These are phyloP conservation scores for Fraxinus angustifolia DNA, from an alignment of 305 asterid species.

Conservation along the genomic window DNA sequence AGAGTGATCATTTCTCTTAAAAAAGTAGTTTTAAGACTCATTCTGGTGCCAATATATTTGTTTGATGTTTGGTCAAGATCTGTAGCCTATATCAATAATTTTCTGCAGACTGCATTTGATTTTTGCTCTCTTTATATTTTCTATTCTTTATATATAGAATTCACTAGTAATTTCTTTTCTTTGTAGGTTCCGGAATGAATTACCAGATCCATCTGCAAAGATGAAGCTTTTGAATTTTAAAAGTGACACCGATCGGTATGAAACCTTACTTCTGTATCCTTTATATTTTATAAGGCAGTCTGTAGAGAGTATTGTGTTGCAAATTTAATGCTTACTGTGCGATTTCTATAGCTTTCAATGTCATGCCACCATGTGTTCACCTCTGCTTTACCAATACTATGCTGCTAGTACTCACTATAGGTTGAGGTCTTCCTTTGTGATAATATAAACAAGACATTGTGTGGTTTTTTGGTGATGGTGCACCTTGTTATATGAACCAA, in stretches of 20 bases:
- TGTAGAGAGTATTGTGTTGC: background rate
- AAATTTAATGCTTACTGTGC: background rate
- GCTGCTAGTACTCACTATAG: background rate
- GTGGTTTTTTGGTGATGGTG: background rate
- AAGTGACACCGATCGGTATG: slow-evolving; percentile 86
- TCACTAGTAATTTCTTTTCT: slow-evolving; percentile 26
- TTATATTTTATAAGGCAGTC: background rate
- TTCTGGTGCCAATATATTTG: background rate
- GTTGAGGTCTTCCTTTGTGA: background rate
- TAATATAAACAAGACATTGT: background rate
- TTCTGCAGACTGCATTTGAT: background rate
- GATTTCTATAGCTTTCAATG: background rate
- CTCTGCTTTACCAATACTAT: background rate
- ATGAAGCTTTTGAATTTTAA: slow-evolving; percentile 73
- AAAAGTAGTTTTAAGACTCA: background rate
- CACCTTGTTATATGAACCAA: background rate
- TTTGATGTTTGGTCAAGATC: background rate
- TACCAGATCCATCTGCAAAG: slow-evolving; percentile 96
- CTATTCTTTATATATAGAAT: background rate
- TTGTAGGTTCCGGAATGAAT: slow-evolving; percentile 89
- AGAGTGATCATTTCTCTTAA: background rate
- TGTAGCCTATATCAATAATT: background rate
- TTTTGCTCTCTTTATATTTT: background rate
- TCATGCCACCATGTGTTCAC: background rate
- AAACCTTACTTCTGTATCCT: slow-evolving; percentile 12